Conservation (phyloP, 345 rosid species). For the Populus pruinosa region DNA sequence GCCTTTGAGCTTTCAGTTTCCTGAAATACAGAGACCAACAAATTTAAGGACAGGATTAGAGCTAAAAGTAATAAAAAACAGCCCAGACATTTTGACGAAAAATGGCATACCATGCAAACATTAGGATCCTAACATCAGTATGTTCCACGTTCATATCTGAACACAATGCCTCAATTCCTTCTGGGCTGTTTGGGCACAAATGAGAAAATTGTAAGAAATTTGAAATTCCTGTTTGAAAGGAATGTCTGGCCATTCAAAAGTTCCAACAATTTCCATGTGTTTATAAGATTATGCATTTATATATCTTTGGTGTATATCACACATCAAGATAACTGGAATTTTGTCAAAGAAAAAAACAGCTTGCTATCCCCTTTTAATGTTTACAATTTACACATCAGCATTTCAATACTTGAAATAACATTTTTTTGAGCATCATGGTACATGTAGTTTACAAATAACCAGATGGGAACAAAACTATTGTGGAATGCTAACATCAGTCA, state of each 20-base stretch:
- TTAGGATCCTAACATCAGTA: conserved; percentile 49
- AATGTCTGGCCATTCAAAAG: neutral
- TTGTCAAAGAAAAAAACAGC: neutral
- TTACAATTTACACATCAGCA: neutral
- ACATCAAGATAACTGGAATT: neutral
- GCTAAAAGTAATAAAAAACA: neutral
- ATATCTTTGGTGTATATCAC: neutral
- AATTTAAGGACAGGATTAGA: conserved; percentile 1
- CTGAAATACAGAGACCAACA: conserved; percentile 23
- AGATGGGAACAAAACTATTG: neutral
- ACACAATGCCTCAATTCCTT: conserved; percentile 50
- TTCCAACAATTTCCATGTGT: too few relatives aligned
- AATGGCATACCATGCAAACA: conserved; percentile 49
- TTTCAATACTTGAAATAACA: neutral
- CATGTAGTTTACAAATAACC: neutral
- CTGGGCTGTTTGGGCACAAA: conserved; percentile 45
- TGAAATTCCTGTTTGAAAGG: neutral
- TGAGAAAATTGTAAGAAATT: neutral
- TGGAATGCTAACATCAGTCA: neutral
- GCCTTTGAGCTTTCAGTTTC: conserved; percentile 52
- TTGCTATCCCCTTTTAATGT: neutral
- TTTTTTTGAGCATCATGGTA: neutral
- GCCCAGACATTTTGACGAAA: neutral
- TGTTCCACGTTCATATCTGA: conserved; percentile 41
- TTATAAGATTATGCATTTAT: too few relatives aligned